A percentile compares a stretch with the other conserved stretches of the same genome.
Evolutionary conservation across 163 green algal species (phyloP).

Genomic region (Chlorella variabilis): DNA sequence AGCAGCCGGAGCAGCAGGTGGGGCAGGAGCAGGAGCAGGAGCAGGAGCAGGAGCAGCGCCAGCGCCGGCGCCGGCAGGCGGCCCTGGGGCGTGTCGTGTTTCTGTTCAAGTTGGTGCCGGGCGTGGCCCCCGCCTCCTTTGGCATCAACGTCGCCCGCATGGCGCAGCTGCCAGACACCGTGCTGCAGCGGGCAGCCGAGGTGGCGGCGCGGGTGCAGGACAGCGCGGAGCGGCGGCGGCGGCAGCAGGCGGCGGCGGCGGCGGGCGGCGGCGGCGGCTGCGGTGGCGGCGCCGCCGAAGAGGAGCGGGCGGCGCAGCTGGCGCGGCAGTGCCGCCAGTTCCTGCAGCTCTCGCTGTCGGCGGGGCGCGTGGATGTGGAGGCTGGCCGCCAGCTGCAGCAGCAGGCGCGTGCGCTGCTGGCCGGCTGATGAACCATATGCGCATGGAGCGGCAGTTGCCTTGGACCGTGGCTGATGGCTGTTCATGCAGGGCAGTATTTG

Average conservation of each 20-base stretch:
- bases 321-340: slow-evolving; percentile 14
- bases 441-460: too few species aligned
- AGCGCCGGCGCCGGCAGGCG: neutral
- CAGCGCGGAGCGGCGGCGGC: neutral
- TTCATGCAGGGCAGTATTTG: too few species aligned
- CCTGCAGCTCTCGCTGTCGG: neutral
- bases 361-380: neutral
- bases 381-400: slow-evolving; percentile 15
- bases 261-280: neutral
- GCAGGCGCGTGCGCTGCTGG: slow-evolving; percentile 10
- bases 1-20: neutral
- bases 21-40: neutral
- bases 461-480: too few species aligned
- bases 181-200: slow-evolving; percentile 49
- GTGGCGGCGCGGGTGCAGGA: slow-evolving; percentile 27
- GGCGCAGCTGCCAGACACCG: slow-evolving; percentile 55
- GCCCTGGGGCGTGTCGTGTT: slow-evolving; percentile 77
- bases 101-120: slow-evolving; percentile 84
- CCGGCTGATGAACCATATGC: neutral
- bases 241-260: neutral
- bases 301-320: neutral
- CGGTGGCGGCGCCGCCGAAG: neutral
- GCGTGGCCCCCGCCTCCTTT: slow-evolving; percentile 83
- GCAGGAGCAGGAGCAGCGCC: neutral
- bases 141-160: slow-evolving; percentile 91